Percentiles rank a stretch among this genome's conserved stretches.
Evolutionary conservation across 352 stramenopile genomes (phyloP).

Genomic region (Phytophthora pinifolia): DNA sequence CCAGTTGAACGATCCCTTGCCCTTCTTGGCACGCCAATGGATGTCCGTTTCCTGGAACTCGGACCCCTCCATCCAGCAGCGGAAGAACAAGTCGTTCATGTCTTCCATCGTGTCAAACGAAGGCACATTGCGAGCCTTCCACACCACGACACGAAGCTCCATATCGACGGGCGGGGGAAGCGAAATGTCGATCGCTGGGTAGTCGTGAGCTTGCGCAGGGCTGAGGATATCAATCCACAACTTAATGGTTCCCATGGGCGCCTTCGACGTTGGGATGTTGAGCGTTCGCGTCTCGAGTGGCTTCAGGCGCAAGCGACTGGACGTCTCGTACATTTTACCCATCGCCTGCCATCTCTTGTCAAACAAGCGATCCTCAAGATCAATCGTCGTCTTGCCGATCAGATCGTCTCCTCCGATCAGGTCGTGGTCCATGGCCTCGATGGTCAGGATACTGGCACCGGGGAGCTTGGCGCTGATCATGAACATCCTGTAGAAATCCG

Average conservation of each 20-base stretch:
- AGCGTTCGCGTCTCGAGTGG: slow-evolving; percentile 83
- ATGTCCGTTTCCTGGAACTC: slow-evolving; percentile 91
- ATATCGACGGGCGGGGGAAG: slow-evolving; percentile 81
- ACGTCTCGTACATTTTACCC: slow-evolving; percentile 83
- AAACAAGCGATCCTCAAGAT: slow-evolving; percentile 93
- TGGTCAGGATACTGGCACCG: slow-evolving; percentile 83
- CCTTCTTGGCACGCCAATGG: slow-evolving; percentile 94
- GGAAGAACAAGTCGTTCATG: slow-evolving; percentile 94
- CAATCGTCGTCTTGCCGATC: slow-evolving; percentile 92
- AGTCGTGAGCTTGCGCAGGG: slow-evolving; percentile 69
- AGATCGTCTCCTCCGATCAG: slow-evolving; percentile 90
- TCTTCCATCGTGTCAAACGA: slow-evolving; percentile 86
- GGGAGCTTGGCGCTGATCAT: slow-evolving; percentile 85
- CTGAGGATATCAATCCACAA: slow-evolving; percentile 93
- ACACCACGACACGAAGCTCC: slow-evolving; percentile 93
- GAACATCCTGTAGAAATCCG: slow-evolving; percentile 93
- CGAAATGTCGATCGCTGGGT: slow-evolving; percentile 83
- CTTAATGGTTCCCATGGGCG: slow-evolving; percentile 84
- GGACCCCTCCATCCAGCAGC: slow-evolving; percentile 84
- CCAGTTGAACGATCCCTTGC: slow-evolving; percentile 94
- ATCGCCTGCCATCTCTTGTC: slow-evolving; percentile 87
- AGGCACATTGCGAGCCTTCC: slow-evolving; percentile 90
- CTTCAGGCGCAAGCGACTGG: slow-evolving; percentile 65
- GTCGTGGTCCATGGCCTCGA: slow-evolving; percentile 91
- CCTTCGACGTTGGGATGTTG: slow-evolving; percentile 80